Base-by-base conservation (phyloP, 208 protist genomes). In the Trypanosoma mega region DNA sequence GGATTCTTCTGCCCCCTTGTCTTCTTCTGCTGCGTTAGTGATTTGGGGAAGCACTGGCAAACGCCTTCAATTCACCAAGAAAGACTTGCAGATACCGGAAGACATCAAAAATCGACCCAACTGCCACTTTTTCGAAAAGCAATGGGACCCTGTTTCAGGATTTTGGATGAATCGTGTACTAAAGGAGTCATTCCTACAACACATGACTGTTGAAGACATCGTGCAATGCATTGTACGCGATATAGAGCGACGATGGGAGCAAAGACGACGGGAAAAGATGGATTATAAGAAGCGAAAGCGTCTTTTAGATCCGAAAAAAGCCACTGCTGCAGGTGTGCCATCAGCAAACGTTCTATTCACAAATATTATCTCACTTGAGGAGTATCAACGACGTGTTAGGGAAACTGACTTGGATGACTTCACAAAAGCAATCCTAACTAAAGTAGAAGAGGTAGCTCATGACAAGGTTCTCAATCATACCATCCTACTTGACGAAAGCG, bases 141-240 rank as follows among this genome's bases (percentile, higher is more conserved):
- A 93, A 57, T 93, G 87, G 83, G 77, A 81, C 24, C 18, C 75
- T 1, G 80, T 93, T 18, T 67, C 80, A 1, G 60, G 71, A 23
- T 86, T 87, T 55, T 93, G 82, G 81, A 84, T 86, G 37, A 88
- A 84, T 39, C 87, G 87, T 23, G 78, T 93, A 6, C 61, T 93
- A 8, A 90, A 90, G 64, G 80, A 90, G 45, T 30, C 68, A 1
- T 0, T 58, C 0, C 68, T 93, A 61, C 87, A 93, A 67, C 71
- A 85, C 30, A 62, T 84, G 31, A 48, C 64, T 16, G 72, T 89
- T 26, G 66, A 63, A 31, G 68, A 84, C 5, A 76, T 93, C 39
- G 63, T 93, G 1, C 45, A 65, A 18, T 60, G 62, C 21, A 93
- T 93, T 37, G 67, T 72, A 11, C 44, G 73, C 7, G 82, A 90